phyloP scores from a whole-genome alignment of 352 stramenopile genomes.

The Globisporangium cystogenes region DNA sequence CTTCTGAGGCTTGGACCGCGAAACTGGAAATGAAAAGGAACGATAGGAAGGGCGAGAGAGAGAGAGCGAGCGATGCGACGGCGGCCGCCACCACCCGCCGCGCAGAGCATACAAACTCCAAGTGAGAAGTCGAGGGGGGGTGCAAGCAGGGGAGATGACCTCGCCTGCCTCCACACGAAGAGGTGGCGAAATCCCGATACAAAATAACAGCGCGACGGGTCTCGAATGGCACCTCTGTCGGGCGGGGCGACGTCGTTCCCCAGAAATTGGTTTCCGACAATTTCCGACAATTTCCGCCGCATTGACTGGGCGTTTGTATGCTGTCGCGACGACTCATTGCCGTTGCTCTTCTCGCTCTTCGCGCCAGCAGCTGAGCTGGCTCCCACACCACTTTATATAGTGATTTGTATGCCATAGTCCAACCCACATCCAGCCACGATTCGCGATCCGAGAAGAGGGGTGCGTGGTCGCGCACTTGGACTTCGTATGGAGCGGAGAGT shows the following conservation, averaged over 20 bases:
- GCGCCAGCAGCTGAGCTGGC: background rate
- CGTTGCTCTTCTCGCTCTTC: background rate
- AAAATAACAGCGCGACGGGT: background rate
- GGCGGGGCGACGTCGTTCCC: background rate
- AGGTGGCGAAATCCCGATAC: background rate
- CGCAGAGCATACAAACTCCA: background rate
- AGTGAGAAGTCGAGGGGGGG: background rate
- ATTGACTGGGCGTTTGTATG: background rate
- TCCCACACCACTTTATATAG: background rate
- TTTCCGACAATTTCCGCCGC: background rate
- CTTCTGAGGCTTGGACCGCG: background rate
- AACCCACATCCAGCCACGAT: background rate
- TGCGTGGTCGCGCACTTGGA: background rate
- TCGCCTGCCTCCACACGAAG: background rate
- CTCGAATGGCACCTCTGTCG: too few relatives aligned
- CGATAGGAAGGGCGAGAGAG: too few relatives aligned
- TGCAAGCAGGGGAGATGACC: background rate
- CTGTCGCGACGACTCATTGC: background rate
- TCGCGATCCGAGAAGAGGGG: background rate
- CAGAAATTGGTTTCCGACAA: background rate
- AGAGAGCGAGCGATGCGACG: background rate
- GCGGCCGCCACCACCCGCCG: background rate
- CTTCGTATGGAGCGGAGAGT: background rate
- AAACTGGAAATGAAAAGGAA: background rate
- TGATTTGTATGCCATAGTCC: background rate